Evolutionary conservation across 1,284 basidiomycete genomes (phyloP).

Genomic region (Malassezia japonica): DNA sequence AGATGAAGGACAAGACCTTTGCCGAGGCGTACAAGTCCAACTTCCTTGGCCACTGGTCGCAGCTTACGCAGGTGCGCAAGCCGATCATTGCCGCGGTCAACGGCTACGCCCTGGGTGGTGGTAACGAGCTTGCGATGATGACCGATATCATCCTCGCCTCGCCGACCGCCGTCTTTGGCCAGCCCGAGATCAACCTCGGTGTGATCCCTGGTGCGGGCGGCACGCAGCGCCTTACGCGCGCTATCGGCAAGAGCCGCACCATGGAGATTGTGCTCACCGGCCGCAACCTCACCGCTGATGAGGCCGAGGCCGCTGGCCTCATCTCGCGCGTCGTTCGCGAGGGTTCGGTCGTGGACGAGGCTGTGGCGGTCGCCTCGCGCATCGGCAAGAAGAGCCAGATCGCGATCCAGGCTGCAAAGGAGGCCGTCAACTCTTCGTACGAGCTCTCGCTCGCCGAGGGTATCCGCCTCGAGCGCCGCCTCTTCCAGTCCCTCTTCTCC

Average conservation of each 20-base stretch:
- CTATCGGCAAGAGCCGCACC: slow-evolving; percentile 82
- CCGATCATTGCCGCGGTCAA: slow-evolving; percentile 92
- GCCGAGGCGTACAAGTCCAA: slow-evolving; percentile 76
- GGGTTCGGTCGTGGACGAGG: slow-evolving; percentile 72
- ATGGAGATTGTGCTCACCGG: slow-evolving; percentile 95
- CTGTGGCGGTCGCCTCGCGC: slow-evolving; percentile 66
- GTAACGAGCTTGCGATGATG: slow-evolving; percentile 49
- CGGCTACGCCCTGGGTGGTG: slow-evolving; percentile 79
- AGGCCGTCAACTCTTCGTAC: slow-evolving; percentile 80
- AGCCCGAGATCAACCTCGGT: slow-evolving; percentile 94
- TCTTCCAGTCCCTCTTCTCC: slow-evolving; percentile 88
- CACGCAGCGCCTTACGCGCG: slow-evolving; percentile 69
- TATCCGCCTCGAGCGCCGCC: slow-evolving; percentile 71
- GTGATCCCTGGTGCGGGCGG: slow-evolving; percentile 85
- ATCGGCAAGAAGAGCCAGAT: slow-evolving; percentile 79
- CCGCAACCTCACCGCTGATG: slow-evolving; percentile 59
- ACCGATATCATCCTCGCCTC: slow-evolving; percentile 93
- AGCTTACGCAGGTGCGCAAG: slow-evolving; percentile 68
- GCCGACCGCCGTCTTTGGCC: slow-evolving; percentile 82
- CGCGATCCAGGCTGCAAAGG: slow-evolving; percentile 82
- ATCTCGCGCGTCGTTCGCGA: slow-evolving; percentile 65
- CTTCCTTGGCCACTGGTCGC: slow-evolving; percentile 80
- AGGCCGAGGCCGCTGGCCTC: slow-evolving; percentile 77
- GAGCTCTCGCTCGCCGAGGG: slow-evolving; percentile 76
- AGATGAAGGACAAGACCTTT: slow-evolving; percentile 83